Percentiles rank a stretch among this genome's conserved stretches.
Evolutionary conservation across 345 rosid species (phyloP).

Genomic region (Boechera retrofracta): DNA sequence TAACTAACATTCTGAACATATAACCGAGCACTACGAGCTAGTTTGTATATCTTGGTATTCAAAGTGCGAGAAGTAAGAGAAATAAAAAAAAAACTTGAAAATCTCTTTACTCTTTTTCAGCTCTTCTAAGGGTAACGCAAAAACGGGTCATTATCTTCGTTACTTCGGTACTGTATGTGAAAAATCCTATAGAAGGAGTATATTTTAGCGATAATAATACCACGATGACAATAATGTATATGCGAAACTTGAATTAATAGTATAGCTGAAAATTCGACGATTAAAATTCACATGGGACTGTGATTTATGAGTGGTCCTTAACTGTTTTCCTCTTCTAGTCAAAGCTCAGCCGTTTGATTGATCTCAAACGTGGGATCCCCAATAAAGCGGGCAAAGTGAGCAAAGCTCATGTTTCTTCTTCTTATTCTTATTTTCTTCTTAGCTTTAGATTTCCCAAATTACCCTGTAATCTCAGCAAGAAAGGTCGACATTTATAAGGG

Average conservation of each 20-base stretch:
- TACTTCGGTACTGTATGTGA: too few species aligned
- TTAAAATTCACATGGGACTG: slow-evolving; percentile 33
- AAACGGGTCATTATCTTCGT: too few species aligned
- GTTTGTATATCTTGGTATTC: too few species aligned
- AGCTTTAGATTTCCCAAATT: slow-evolving; percentile 14
- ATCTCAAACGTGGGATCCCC: slow-evolving; percentile 39
- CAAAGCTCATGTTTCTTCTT: slow-evolving; percentile 11
- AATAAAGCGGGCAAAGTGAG: slow-evolving; percentile 32
- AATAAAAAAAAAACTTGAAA: too few species aligned
- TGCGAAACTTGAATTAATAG: background rate
- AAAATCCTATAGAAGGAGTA: background rate
- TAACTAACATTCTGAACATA: too few species aligned
- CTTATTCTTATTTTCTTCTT: background rate
- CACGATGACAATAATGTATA: background rate
- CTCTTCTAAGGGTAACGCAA: too few species aligned
- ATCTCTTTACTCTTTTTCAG: too few species aligned
- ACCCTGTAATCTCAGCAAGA: background rate
- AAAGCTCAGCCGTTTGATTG: slow-evolving; percentile 32
- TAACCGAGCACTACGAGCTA: too few species aligned
- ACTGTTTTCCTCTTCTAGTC: slow-evolving; percentile 28
- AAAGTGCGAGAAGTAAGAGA: too few species aligned
- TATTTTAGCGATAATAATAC: background rate
- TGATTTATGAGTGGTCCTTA: slow-evolving; percentile 25
- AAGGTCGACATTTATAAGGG: slow-evolving; percentile 25
- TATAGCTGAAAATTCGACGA: slow-evolving; percentile 7